Conservation (phyloP, 371 early-diverging fungal species). For the Lichtheimia corymbifera region DNA sequence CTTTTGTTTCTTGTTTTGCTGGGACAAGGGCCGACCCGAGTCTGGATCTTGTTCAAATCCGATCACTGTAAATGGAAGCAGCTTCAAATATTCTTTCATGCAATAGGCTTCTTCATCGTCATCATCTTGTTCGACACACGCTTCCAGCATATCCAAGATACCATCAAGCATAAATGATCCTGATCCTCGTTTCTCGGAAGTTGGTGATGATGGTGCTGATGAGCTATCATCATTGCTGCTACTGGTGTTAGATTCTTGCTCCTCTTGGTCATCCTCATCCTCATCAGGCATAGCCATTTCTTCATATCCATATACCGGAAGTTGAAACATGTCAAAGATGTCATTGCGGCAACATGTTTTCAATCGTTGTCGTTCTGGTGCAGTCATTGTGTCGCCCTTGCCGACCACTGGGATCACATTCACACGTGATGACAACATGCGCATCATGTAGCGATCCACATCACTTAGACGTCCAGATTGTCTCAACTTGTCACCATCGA, state of each 20-base stretch:
- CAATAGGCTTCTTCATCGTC: constrained; percentile 32
- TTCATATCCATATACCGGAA: constrained; percentile 70
- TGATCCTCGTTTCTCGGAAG: too few relatives aligned
- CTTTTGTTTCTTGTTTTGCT: not conserved
- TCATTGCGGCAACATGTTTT: constrained; percentile 72
- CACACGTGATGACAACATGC: constrained; percentile 78
- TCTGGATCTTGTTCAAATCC: constrained; percentile 62
- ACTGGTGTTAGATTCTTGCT: constrained; percentile 2
- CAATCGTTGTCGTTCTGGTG: constrained; percentile 78
- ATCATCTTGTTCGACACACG: constrained; percentile 24
- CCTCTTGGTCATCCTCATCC: constrained; percentile 19
- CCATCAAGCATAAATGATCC: too few relatives aligned
- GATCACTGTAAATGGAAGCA: constrained; percentile 74
- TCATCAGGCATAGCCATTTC: constrained; percentile 29
- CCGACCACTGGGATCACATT: constrained; percentile 97
- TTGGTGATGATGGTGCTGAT: too few relatives aligned
- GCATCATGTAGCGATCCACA: constrained; percentile 85
- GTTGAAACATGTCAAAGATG: constrained; percentile 51
- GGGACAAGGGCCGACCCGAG: constrained; percentile 30
- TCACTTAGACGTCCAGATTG: constrained; percentile 56
- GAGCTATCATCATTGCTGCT: too few relatives aligned
- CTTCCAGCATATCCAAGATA: constrained; percentile 27
- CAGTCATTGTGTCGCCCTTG: constrained; percentile 93
- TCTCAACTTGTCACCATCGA: constrained; percentile 44
- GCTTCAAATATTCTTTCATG: constrained; percentile 36